Evolutionary conservation across 441 rosid species (phyloP).

Genomic region (Geranium incanum): DNA sequence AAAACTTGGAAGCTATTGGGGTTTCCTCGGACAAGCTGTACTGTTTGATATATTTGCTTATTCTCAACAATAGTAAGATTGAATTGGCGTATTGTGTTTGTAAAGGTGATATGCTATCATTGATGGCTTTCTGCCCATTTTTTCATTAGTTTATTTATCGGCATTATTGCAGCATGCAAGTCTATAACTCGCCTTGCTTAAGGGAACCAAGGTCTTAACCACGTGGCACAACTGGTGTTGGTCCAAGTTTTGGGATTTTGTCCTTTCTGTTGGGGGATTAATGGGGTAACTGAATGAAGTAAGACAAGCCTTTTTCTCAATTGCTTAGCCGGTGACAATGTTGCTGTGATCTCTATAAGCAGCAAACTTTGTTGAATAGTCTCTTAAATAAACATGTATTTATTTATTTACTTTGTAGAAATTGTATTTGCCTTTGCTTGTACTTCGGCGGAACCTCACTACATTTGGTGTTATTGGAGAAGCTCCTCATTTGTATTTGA

Average conservation of each 20-base stretch:
- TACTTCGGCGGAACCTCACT: background rate
- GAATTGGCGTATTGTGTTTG: background rate
- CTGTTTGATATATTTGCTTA: background rate
- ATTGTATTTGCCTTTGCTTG: background rate
- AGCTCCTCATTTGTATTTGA: background rate
- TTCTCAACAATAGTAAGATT: background rate
- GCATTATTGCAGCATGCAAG: background rate
- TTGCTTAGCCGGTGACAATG: background rate
- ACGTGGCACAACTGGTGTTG: background rate
- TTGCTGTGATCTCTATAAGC: background rate
- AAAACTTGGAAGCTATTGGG: background rate
- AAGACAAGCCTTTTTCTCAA: background rate
- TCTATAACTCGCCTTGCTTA: background rate
- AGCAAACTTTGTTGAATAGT: background rate
- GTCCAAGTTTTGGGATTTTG: background rate
- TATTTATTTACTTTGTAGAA: background rate
- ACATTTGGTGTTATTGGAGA: background rate
- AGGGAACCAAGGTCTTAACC: background rate
- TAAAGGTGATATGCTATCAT: background rate
- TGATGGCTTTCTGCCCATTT: background rate
- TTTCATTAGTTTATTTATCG: background rate
- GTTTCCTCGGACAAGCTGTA: background rate
- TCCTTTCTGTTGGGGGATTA: background rate
- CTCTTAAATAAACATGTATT: too few species aligned
- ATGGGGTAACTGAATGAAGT: background rate